phyloP scores from a whole-genome alignment of 441 rosid genomes.

The Croton laevigatus region DNA sequence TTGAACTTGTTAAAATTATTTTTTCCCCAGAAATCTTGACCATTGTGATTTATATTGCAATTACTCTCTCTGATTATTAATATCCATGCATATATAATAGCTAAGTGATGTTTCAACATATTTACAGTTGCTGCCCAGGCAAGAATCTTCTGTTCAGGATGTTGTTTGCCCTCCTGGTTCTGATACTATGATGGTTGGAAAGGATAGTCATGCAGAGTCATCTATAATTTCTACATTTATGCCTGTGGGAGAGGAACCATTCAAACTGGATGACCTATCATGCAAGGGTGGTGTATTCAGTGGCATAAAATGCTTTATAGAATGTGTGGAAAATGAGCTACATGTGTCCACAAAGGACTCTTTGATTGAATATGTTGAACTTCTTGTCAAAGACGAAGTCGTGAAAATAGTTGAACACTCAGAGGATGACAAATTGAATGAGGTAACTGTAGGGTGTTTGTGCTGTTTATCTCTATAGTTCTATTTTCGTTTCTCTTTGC shows the following conservation, averaged over 20 bases:
- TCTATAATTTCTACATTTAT: slow-evolving; percentile 22
- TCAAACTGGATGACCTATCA: slow-evolving; percentile 27
- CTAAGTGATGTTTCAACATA: slow-evolving; percentile 27
- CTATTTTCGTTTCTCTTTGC: neutral
- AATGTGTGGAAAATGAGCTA: slow-evolving; percentile 63
- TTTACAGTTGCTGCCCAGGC: slow-evolving; percentile 40
- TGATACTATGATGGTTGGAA: slow-evolving; percentile 32
- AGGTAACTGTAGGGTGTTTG: slow-evolving; percentile 34
- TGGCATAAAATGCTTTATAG: slow-evolving; percentile 39
- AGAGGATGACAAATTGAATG: slow-evolving; percentile 31
- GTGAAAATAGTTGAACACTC: slow-evolving; percentile 32
- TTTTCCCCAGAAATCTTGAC: neutral
- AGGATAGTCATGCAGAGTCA: slow-evolving; percentile 27
- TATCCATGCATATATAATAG: slow-evolving; percentile 11
- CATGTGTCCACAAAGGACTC: slow-evolving; percentile 45
- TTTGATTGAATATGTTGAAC: slow-evolving; percentile 44
- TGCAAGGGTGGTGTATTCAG: slow-evolving; percentile 24
- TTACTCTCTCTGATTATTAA: neutral
- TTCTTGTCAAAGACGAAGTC: slow-evolving; percentile 54
- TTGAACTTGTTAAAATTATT: slow-evolving; percentile 40
- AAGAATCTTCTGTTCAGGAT: slow-evolving; percentile 34
- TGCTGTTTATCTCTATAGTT: neutral
- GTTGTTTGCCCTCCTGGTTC: slow-evolving; percentile 47
- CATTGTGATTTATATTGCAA: neutral
- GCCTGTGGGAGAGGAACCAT: slow-evolving; percentile 25